Evolutionary conservation across 176 grass and related monocot species (phyloP), one percentile per base, ranked within the genome.

Genomic region (Alloteropsis semialata): DNA sequence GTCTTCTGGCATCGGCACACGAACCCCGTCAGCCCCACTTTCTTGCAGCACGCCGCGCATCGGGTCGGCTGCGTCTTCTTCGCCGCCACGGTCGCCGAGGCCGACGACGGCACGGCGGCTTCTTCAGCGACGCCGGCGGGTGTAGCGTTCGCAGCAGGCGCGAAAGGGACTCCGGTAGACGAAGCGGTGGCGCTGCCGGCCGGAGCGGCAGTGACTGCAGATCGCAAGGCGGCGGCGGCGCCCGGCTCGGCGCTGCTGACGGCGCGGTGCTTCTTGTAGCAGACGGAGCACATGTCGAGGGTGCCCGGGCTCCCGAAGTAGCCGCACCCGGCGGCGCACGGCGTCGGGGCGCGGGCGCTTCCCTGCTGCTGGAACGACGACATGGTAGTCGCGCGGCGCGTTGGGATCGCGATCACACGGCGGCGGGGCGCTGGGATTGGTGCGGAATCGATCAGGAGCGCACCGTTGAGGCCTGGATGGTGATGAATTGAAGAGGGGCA

Each of bases 11-110:
- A 83, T 0, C 69, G 55, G 81, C 81, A 83, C n/a, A n/a, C 44
- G 72, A 84, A 84, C 45, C 87, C 87, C 54, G 28, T 49, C 45
- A 84, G 58, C 9, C 75, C 65, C 37, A 68, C 81, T 67, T 62
- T 72, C 85, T 58, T 87, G 63, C 17, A 14, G 79, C 73, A 82
- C 5, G 28, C 21, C 32, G 5, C 19, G 79, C 85, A 87, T 39
- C 85, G 71, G 72, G 43, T 53, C 72, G 77, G 44, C 46, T 6
- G 28, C 17, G 11, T 37, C 29, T 49, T 11, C 18, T 27, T 4
- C 72, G 59, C 1, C 78, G 32, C 21, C 13, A 10, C 19, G 4
- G 28, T 42, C 60, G 46, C 6, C 2, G 50, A 42, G 56, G 65
- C 12, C 43, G 11, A 2, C 43, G 43, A 10, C 14, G n/a, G 29